A percentile compares a stretch with the other conserved stretches of the same genome.
These are phyloP conservation scores for Colletotrichum spaethianum DNA, from an alignment of 2,329 filamentous ascomycete species.

Conservation along the genomic window DNA sequence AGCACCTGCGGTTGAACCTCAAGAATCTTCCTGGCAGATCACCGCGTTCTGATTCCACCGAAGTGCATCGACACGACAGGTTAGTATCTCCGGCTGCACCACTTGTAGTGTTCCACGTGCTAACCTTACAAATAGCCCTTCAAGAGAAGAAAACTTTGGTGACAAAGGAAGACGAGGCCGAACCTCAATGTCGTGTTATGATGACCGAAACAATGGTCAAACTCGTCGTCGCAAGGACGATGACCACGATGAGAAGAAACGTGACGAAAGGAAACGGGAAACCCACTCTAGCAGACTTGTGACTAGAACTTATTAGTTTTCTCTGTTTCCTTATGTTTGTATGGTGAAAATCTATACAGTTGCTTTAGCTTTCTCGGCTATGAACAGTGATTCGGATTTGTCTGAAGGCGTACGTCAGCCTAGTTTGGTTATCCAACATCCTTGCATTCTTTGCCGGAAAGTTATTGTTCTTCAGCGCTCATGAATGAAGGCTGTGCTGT, in stretches of 20 bases:
- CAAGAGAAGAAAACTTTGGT: background rate
- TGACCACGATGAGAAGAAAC: background rate
- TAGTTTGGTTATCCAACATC: no score
- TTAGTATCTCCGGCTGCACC: background rate
- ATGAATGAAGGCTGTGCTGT: no score
- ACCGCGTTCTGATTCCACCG: background rate
- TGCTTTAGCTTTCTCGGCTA: background rate
- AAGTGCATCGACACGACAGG: conserved; percentile 2
- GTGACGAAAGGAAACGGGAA: background rate
- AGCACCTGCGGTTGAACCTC: background rate
- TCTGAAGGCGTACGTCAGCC: background rate
- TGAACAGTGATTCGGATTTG: background rate
- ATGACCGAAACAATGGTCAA: no score
- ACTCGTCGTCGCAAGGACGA: background rate
- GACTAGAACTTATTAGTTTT: background rate
- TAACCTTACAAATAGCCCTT: background rate
- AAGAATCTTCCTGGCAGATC: background rate
- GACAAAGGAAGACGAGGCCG: background rate
- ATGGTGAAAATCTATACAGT: background rate
- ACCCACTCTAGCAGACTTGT: background rate
- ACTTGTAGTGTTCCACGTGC: background rate
- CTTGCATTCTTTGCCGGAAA: background rate
- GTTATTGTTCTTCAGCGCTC: background rate
- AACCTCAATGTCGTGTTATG: background rate
- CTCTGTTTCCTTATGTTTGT: background rate